Base-by-base conservation (phyloP, 2,329 filamentous ascomycete genomes). In the Stagonosporopsis rhizophila region DNA sequence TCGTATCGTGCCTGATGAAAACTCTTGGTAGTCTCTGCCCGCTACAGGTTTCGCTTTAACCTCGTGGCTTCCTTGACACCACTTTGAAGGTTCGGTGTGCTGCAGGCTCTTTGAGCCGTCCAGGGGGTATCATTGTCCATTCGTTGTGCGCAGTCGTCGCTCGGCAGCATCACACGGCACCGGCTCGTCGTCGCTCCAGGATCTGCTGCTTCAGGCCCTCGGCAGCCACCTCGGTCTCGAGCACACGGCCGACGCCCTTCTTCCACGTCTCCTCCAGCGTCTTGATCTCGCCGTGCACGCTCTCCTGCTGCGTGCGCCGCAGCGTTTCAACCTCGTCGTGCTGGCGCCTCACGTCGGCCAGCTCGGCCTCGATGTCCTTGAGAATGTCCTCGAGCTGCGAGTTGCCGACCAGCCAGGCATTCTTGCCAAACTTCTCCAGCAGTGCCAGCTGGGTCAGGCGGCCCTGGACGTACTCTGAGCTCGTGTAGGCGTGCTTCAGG, bases 371-470 rank as follows among this genome's bases (percentile, higher is more conserved):
- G 23, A 96, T 70, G 12, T 75, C 75, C 46, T 83, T 82, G 47
- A 96, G 77, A 38, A 91, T 84, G 39, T 86, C 85, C 77, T 97
- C 94, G 19, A 92, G 76, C 64, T 90, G 87, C 66, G 88, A 86
- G 76, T 99, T 99, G 6, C 86, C 86, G 8, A 96, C 84, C 52
- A 99, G 82, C 94, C 95, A 98, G 9, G 91, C 89, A 75, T 96
- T 96, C 78, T 91, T 91, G 64, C 94, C 95, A 75, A 88, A 88
- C 46, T 83, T 83, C 68, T 95, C 90, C 19, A 96, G 84, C n/a
- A 96, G 82, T 1, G 82, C 79, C 17, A 96, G 85, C 75, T 88
- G 86, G 39, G 83, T 81, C 46, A 83, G 75, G 23, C 86, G 79
- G 46, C 78, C 79, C 2, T 80, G 76, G 20, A 89, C 78, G 71